Evolutionary conservation across 1,284 basidiomycete genomes (phyloP).

Genomic region (Ceratobasidium sp.): DNA sequence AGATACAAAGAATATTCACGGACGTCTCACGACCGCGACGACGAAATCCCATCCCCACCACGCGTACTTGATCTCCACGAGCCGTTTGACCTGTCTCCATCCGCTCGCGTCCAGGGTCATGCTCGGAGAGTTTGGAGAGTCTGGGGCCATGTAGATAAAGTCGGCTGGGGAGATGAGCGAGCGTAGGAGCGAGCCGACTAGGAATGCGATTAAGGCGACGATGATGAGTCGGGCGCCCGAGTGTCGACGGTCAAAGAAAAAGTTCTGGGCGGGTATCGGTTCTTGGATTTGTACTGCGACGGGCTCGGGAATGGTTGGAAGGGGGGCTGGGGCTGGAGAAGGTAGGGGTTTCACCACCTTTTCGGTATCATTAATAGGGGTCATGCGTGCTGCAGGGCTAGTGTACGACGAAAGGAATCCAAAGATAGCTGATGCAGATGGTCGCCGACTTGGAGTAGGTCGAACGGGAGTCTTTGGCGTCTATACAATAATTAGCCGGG

Average conservation of each 20-base stretch:
- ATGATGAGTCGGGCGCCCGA: slow-evolving; percentile 76
- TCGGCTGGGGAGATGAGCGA: slow-evolving; percentile 91
- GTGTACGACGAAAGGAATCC: slow-evolving; percentile 42
- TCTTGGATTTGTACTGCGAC: slow-evolving; percentile 7
- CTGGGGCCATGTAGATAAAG: slow-evolving; percentile 79
- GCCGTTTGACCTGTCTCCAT: slow-evolving; percentile 85
- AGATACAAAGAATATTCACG: slow-evolving; percentile 57
- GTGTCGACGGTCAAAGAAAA: slow-evolving; percentile 36
- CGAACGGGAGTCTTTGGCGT: slow-evolving; percentile 21
- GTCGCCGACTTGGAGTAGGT: slow-evolving; percentile 36
- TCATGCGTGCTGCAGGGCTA: slow-evolving; percentile 24
- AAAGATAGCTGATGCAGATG: slow-evolving; percentile 31
- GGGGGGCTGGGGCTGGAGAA: neutral
- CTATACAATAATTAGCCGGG: slow-evolving; percentile 4
- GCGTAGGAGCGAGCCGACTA: slow-evolving; percentile 90
- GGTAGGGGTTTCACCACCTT: slow-evolving; percentile 4
- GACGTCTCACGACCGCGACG: slow-evolving; percentile 72
- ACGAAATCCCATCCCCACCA: slow-evolving; percentile 85
- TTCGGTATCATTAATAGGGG: slow-evolving; percentile 21
- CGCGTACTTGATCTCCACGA: slow-evolving; percentile 83
- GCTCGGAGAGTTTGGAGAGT: slow-evolving; percentile 15
- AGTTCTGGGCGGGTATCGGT: neutral
- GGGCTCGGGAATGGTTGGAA: slow-evolving; percentile 17
- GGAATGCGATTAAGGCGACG: slow-evolving; percentile 87
- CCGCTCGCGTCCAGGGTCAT: slow-evolving; percentile 58